Conservation (phyloP, 2,329 filamentous ascomycete species). For the Juglanconis sp. region DNA sequence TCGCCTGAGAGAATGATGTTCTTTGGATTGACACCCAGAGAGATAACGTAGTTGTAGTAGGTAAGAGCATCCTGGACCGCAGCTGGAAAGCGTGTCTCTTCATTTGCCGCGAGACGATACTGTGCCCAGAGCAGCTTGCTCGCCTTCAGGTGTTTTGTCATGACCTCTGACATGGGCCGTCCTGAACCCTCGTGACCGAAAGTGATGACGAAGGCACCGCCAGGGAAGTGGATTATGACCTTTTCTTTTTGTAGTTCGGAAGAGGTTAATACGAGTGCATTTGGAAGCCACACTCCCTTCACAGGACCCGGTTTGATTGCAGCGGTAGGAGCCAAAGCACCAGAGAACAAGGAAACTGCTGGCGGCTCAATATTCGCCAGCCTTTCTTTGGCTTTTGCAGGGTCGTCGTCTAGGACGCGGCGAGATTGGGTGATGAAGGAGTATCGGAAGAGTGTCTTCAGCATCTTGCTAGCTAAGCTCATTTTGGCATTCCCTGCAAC, state of each 20-base stretch:
- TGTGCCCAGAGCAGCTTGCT: slow-evolving; percentile 19
- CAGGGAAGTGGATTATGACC: slow-evolving; percentile 21
- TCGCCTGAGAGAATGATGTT: slow-evolving; percentile 15
- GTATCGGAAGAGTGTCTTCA: slow-evolving; percentile 11
- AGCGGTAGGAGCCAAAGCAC: slow-evolving; percentile 9
- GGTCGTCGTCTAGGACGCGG: slow-evolving; percentile 11
- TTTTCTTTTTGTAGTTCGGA: slow-evolving; percentile 6
- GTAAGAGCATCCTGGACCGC: slow-evolving; percentile 23
- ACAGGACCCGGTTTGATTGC: slow-evolving; percentile 13
- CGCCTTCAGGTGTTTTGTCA: slow-evolving; percentile 11
- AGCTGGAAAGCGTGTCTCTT: slow-evolving; percentile 20
- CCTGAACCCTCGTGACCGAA: slow-evolving; percentile 16
- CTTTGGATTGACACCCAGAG: not conserved
- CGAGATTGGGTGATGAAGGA: slow-evolving; percentile 12
- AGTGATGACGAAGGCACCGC: slow-evolving; percentile 21
- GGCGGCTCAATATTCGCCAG: slow-evolving; percentile 19
- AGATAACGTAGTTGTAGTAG: slow-evolving; percentile 15
- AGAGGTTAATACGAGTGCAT: not conserved
- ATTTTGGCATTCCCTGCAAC: slow-evolving; percentile 11
- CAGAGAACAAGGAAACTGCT: slow-evolving; percentile 1
- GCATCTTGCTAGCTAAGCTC: slow-evolving; percentile 11
- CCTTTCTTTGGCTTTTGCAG: slow-evolving; percentile 15
- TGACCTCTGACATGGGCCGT: slow-evolving; percentile 1
- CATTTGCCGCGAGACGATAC: slow-evolving; percentile 16
- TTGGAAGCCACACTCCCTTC: slow-evolving; percentile 21